A percentile compares a stretch with the other conserved stretches of the same genome.
phyloP scores from a whole-genome alignment of 1,284 basidiomycete genomes.

The Puccinia triticina region DNA sequence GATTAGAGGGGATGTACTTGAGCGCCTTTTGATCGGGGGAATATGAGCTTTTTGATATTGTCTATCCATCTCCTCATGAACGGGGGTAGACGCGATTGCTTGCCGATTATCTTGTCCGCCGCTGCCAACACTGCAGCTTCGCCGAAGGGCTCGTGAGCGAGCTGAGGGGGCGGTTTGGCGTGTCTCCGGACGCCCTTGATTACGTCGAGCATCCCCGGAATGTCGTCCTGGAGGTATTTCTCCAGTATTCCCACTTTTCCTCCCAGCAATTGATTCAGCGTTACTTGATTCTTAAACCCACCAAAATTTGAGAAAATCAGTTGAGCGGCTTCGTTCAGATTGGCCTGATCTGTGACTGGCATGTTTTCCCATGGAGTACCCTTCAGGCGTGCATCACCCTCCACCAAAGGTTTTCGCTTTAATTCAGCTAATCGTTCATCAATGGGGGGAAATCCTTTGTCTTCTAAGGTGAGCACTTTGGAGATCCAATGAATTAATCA shows the following conservation, averaged over 20 bases:
- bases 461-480: neutral
- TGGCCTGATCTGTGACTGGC: neutral
- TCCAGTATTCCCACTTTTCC: neutral
- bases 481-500: neutral
- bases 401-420: neutral
- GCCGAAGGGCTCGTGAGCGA: no score
- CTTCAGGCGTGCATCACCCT: conserved; percentile 3
- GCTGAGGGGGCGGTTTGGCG: no score
- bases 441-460: no score
- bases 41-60: no score
- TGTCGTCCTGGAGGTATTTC: neutral
- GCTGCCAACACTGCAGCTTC: no score
- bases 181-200: neutral
- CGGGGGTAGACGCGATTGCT: no score
- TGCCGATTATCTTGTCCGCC: no score
- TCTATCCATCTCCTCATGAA: no score
- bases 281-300: neutral
- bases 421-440: conserved; percentile 15
- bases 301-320: neutral
- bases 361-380: conserved; percentile 1
- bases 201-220: neutral
- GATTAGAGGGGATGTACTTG: no score
- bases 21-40: no score
- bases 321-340: neutral
- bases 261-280: neutral